Conservation (phyloP, 768 basidiomycete genomes). For the Guyanaporus albipodus region DNA sequence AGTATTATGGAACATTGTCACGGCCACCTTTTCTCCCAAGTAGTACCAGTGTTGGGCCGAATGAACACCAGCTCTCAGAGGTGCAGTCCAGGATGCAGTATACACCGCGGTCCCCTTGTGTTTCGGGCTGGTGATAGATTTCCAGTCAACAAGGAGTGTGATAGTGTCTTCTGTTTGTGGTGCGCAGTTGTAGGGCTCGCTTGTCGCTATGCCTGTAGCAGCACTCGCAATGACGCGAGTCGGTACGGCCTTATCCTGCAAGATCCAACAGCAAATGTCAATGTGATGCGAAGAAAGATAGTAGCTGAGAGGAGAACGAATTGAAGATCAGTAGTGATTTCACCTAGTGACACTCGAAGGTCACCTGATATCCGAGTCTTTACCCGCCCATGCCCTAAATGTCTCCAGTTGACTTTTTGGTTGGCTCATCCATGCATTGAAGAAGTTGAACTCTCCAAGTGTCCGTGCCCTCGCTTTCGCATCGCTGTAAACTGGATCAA, state of each 20-base stretch:
- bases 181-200: constrained; percentile 84
- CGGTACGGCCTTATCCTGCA: constrained; percentile 70
- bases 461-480: constrained; percentile 72
- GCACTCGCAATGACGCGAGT: constrained; percentile 89
- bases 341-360: not conserved
- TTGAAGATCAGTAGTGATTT: not conserved
- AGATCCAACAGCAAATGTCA: constrained; percentile 83
- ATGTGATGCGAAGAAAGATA: constrained; percentile 96
- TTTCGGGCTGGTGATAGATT: constrained; percentile 66
- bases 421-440: constrained; percentile 97
- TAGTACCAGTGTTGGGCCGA: constrained; percentile 93
- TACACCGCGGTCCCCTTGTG: constrained; percentile 88
- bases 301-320: constrained; percentile 48
- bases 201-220: constrained; percentile 85
- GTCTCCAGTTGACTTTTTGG: constrained; percentile 94
- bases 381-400: constrained; percentile 93
- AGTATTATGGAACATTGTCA: not conserved
- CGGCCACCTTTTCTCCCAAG: constrained; percentile 80
- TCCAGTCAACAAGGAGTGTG: constrained; percentile 93
- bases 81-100: constrained; percentile 94
- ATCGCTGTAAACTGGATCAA: constrained; percentile 91
- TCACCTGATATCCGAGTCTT: constrained; percentile 87
- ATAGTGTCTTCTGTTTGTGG: constrained; percentile 91
- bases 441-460: constrained; percentile 92
- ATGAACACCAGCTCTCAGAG: constrained; percentile 84